Conservation (phyloP, 306 rosid genomes). For the cucumber (Cucumis sativus) region Cucumber_9930_V3 NC_026658.2:13636501-13637000, state of each 20-base stretch:
- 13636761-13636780: background rate
- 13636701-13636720: background rate
- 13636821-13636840: background rate
- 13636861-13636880: background rate
- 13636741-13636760: background rate
- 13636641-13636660: background rate
- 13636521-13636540: background rate
- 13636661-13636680: background rate
- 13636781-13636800: background rate
- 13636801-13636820: background rate
- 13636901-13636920: background rate
- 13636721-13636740: background rate
- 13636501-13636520: background rate
- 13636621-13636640: background rate
- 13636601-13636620: background rate
- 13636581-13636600: background rate
- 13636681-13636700: background rate
- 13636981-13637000: background rate
- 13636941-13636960: background rate
- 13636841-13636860: background rate
- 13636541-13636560: background rate
- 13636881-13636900: background rate
- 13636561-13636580: background rate
- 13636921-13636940: background rate
- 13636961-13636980: background rate